Conservation (phyloP, 2,329 filamentous ascomycete species). For the Plectosphaerella sp. region DNA sequence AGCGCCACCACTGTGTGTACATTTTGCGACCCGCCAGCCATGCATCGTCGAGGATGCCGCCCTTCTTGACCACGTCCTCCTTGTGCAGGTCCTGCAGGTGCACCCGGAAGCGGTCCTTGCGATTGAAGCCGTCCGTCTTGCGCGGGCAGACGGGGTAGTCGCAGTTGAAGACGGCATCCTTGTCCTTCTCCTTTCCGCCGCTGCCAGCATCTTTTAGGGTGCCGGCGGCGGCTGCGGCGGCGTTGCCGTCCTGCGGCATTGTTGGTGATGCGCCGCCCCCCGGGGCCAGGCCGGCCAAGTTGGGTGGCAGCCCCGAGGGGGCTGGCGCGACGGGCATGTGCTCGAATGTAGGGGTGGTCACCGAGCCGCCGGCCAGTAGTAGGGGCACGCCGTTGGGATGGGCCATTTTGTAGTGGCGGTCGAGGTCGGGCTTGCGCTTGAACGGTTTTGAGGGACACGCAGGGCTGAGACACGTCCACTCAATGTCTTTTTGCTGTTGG, state of each 20-base stretch:
- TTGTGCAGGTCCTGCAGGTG: slow-evolving; percentile 51
- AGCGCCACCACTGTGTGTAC: slow-evolving; percentile 48
- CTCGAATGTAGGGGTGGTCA: neutral
- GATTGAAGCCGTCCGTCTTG: slow-evolving; percentile 39
- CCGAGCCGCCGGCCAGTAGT: neutral
- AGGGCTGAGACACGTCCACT: slow-evolving; percentile 27
- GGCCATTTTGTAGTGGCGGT: slow-evolving; percentile 45
- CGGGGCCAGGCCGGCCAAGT: neutral
- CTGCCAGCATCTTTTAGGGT: neutral
- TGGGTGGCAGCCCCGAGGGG: neutral
- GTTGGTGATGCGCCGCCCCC: neutral
- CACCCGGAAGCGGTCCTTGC: slow-evolving; percentile 53
- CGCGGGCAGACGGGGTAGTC: slow-evolving; percentile 48
- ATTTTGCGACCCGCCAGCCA: slow-evolving; percentile 35
- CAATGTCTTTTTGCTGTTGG: slow-evolving; percentile 8
- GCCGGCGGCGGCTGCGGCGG: neutral
- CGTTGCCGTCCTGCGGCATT: slow-evolving; percentile 3
- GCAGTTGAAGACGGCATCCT: slow-evolving; percentile 37
- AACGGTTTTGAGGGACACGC: slow-evolving; percentile 42
- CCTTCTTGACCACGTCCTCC: slow-evolving; percentile 45
- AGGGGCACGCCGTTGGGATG: slow-evolving; percentile 28
- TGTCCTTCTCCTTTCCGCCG: slow-evolving; percentile 20
- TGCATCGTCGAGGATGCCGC: slow-evolving; percentile 29
- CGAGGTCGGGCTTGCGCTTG: slow-evolving; percentile 48
- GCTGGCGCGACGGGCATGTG: neutral